Conservation (phyloP, 371 early-diverging fungal species). For the Blastocladiella emersonii region DNA sequence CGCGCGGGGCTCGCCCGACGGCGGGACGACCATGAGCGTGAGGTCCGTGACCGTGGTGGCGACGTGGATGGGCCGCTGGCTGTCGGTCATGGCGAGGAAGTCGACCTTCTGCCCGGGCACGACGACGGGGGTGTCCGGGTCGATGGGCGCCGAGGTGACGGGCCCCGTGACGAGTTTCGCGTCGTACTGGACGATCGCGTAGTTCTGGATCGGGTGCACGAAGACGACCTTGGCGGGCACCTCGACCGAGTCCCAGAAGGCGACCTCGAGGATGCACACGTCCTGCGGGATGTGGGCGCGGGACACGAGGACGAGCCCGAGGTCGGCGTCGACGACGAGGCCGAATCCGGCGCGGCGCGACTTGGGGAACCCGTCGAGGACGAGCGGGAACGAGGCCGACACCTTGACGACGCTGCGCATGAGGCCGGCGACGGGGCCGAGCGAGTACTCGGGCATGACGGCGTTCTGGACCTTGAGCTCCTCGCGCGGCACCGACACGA, state of each 20-base stretch:
- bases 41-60: conserved; percentile 64
- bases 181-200: conserved; percentile 58
- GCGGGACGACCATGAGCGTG: conserved; percentile 61
- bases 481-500: conserved; percentile 27
- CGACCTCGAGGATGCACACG: conserved; percentile 56
- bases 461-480: conserved; percentile 16
- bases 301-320: conserved; percentile 60
- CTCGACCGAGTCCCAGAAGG: conserved; percentile 42
- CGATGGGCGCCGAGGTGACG: conserved; percentile 44
- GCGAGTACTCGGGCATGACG: conserved; percentile 21
- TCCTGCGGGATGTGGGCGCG: conserved; percentile 64
- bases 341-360: conserved; percentile 49
- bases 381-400: conserved; percentile 18
- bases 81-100: conserved; percentile 62
- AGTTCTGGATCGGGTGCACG: conserved; percentile 71
- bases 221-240: conserved; percentile 30
- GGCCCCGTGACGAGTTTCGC: conserved; percentile 56
- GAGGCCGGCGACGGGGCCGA: conserved; percentile 19
- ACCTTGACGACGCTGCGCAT: conserved; percentile 26
- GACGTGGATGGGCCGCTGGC: conserved; percentile 56
- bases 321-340: conserved; percentile 52
- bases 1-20: background rate
- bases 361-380: conserved; percentile 27
- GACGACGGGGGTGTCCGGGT: conserved; percentile 35
- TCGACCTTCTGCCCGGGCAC: conserved; percentile 47